Evolutionary conservation across 2,329 filamentous ascomycete species (phyloP), one percentile per base, ranked within the genome.

Genomic region (Arthrobotrys conoides): DNA sequence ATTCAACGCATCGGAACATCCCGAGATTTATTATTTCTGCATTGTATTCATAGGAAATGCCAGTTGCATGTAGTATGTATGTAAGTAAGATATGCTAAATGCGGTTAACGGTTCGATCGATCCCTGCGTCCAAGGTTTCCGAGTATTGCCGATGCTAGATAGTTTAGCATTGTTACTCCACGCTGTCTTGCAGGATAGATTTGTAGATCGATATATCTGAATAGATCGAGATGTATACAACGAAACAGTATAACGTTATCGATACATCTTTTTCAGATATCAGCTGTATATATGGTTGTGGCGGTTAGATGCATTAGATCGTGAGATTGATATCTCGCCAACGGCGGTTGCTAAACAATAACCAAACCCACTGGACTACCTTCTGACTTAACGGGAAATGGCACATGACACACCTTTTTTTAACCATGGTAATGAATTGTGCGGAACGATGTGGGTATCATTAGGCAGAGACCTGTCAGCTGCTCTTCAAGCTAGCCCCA

Each of bases 401-500:
- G 44, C 44, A 46, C 44, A 46, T 46, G 44, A 20, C 44, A 20
- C n/a, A 20, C 44, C n/a, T 9, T 46, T 46, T 9, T 2, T 10
- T 12, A 12, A 8, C 9, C 9, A 36, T 36, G 33, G 9, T 9
- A 36, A 5, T 12, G n/a, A 44, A 46, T 18, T 18, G n/a, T 2
- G 44, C 44, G 20, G 1, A 9, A n/a, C n/a, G 6, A 20, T 5
- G n/a, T 46, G 44, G 44, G 6, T 18, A 5, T 59, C 2, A 27
- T 27, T 16, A 33, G 22, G 10, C 14, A 41, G n/a, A 44, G 12
- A 14, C n/a, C 12, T 9, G 10, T 44, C 55, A 38, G 20, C 36
- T 18, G 38, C 22, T 36, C 27, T 53, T 16, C 38, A 57, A 44
- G 57, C 12, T 67, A 10, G n/a, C 49, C 24, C 65, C 65, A 48